Base-by-base conservation (phyloP, 2,329 filamentous ascomycete genomes). In the Periglandula ipomoeae region DNA sequence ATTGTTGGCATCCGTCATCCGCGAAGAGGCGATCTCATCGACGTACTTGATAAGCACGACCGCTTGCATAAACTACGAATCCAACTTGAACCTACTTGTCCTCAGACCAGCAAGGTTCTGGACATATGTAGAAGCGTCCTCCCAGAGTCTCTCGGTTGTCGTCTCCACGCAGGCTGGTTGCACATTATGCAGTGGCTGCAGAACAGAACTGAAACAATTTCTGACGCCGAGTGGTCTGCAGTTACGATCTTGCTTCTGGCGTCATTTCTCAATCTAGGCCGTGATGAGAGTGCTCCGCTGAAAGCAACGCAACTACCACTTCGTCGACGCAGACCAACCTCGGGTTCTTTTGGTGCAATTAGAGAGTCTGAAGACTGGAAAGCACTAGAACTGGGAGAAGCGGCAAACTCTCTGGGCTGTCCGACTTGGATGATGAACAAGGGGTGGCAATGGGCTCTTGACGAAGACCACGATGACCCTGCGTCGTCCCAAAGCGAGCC, bases 381-480 rank as follows among this genome's bases (percentile, higher is more conserved):
- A 44, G 60, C 65, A 0, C 67, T 81, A 60, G 71, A 73, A 47
- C 54, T 58, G 11, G 64, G 68, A 15, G 74, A 78, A 54, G 67
- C 69, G 10, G 65, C 68, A 3, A 76, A 73, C 47, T 72, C 76
- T 2, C 61, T 71, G 4, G 70, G 70, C 1, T 75, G 68, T 51
- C 74, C 80, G 1, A 50, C 68, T 4, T 84, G 80, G 80, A 70
- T 84, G 68, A 75, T 79, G 55, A 79, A 71, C 51, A 69, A 71
- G 47, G 76, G 80, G 2, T 91, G 87, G 87, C 73, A 79, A 35
- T 90, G 86, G 86, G 73, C 85, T 38, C 65, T 82, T 46, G 80
- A 85, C 49, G 72, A 78, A 51, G 73, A 77, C 34, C 63, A 51
- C 2, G 58, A 65, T 13, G 65, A 67, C 22, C 40, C 50, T 3